A percentile compares a stretch with the other conserved stretches of the same genome.
phyloP scores from a whole-genome alignment of 2,329 filamentous ascomycete genomes.

The Colletotrichum caudatum region DNA sequence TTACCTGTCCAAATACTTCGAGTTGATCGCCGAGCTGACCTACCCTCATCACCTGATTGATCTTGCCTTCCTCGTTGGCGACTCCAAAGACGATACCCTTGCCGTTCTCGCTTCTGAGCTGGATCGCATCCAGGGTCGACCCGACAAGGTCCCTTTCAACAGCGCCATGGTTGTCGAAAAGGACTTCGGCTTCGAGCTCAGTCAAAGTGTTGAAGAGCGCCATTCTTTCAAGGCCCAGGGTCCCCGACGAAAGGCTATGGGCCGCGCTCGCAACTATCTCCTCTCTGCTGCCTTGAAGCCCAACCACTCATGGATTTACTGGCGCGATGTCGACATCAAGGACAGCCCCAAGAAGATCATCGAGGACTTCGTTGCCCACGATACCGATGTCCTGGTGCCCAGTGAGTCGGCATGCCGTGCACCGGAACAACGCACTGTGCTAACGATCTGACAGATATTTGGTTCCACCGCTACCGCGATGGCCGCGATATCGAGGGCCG shows the following conservation, averaged over 20 bases:
- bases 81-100: conserved; percentile 90
- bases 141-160: conserved; percentile 84
- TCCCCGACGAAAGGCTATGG: conserved; percentile 90
- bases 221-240: conserved; percentile 91
- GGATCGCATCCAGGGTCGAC: conserved; percentile 85
- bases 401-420: conserved; percentile 70
- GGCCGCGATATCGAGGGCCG: conserved; percentile 90
- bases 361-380: conserved; percentile 95
- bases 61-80: conserved; percentile 92
- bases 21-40: conserved; percentile 87
- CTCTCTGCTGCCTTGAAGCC: conserved; percentile 86
- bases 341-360: conserved; percentile 89
- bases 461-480: conserved; percentile 92
- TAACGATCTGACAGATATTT: conserved; percentile 75
- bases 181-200: conserved; percentile 82
- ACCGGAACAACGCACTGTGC: conserved; percentile 29
- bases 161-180: conserved; percentile 90
- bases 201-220: conserved; percentile 83
- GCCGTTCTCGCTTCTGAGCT: conserved; percentile 88
- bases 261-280: conserved; percentile 90
- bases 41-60: conserved; percentile 98
- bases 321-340: conserved; percentile 96
- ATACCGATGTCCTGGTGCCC: conserved; percentile 92
- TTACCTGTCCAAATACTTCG: conserved; percentile 90
- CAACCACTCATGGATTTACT: conserved; percentile 98